Evolutionary conservation across 371 early-diverging fungal species (phyloP).

Genomic region (Mortierella sp.): DNA sequence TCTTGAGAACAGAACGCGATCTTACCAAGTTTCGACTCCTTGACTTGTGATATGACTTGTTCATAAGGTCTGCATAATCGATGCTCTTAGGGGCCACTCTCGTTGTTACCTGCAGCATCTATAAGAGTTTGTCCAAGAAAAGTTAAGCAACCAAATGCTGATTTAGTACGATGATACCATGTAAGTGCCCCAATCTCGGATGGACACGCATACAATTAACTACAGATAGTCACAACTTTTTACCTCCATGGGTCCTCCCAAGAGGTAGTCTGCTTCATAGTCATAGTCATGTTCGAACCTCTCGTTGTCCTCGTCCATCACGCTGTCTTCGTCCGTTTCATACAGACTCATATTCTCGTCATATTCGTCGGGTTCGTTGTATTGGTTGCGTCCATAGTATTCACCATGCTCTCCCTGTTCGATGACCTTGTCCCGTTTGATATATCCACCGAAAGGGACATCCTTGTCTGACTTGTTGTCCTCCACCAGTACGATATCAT

Average conservation of each 20-base stretch:
- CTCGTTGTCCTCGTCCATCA: not conserved
- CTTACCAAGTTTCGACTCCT: conserved; percentile 16
- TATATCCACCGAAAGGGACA: not conserved
- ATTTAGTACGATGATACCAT: not conserved
- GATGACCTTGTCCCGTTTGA: not conserved
- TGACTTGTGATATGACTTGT: conserved; percentile 32
- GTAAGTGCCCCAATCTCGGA: not conserved
- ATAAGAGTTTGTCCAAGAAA: not conserved
- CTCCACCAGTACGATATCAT: too few species aligned
- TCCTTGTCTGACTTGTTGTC: not conserved
- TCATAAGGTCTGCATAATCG: conserved; percentile 28
- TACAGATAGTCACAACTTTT: not conserved
- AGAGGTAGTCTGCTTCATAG: conserved; percentile 23
- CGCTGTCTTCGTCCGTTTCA: not conserved
- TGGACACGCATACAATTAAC: not conserved
- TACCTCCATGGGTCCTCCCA: conserved; percentile 46
- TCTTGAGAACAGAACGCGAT: not conserved
- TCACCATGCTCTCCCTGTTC: too few species aligned
- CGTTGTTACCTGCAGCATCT: not conserved
- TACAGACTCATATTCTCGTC: not conserved
- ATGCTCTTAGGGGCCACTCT: conserved; percentile 12
- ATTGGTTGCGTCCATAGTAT: not conserved
- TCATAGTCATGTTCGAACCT: conserved; percentile 17
- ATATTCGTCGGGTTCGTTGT: not conserved
- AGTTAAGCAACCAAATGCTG: too few species aligned